Evolutionary conservation across 495 filamentous ascomycete species (phyloP).

Genomic region (Thozetella sp.): DNA sequence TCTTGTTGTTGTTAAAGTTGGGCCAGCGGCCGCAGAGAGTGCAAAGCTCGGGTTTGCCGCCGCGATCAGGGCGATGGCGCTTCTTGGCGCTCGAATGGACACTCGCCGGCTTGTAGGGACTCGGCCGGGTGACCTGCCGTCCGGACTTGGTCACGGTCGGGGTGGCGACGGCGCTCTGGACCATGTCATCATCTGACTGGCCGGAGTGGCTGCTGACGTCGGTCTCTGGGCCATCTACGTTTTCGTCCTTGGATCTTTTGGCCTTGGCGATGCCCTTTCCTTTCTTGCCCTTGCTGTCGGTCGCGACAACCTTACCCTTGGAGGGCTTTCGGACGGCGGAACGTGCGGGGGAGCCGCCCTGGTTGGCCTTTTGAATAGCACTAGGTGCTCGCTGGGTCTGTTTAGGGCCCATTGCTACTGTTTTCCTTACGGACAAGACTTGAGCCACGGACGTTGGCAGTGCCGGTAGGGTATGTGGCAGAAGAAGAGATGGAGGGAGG

Average conservation of each 20-base stretch:
- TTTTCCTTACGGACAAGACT: too few relatives aligned
- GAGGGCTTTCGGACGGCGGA: conserved; percentile 6
- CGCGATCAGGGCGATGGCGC: conserved; percentile 35
- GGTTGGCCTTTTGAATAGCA: conserved; percentile 27
- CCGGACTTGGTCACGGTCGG: conserved; percentile 82
- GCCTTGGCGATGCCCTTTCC: conserved; percentile 13
- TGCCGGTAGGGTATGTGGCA: neutral
- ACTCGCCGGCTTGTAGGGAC: conserved; percentile 65
- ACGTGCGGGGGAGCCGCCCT: conserved; percentile 18
- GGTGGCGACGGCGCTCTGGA: conserved; percentile 50
- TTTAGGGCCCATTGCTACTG: neutral
- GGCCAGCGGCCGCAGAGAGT: conserved; percentile 78
- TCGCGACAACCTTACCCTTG: neutral
- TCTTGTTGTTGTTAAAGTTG: conserved; percentile 76
- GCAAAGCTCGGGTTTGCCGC: conserved; percentile 61
- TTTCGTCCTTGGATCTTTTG: conserved; percentile 17
- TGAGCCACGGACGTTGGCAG: too few relatives aligned
- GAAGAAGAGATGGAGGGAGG: neutral
- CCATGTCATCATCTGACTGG: conserved; percentile 35
- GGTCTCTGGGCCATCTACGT: conserved; percentile 6
- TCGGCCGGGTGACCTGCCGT: conserved; percentile 75
- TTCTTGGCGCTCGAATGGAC: conserved; percentile 37
- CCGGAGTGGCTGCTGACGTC: conserved; percentile 15
- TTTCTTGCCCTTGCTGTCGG: conserved; percentile 26
- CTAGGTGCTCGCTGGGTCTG: conserved; percentile 14